These are phyloP conservation scores for Termitomyces eurrhizus DNA, from an alignment of 768 basidiomycete genomes.

Conservation along the genomic window DNA sequence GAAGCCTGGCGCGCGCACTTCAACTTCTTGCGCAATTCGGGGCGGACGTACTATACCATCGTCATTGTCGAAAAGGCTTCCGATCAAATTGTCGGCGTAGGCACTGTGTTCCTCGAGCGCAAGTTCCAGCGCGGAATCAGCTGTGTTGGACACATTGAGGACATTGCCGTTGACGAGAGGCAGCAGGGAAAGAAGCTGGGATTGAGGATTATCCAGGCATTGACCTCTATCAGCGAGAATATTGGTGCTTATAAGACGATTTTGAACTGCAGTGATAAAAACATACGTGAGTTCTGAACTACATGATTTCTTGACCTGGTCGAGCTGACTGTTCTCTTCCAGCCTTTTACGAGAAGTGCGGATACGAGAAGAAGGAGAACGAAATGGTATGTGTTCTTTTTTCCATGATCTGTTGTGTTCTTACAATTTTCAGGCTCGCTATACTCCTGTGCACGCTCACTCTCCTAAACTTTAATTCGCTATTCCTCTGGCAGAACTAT, in stretches of 20 bases:
- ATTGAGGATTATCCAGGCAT: slow-evolving; percentile 77
- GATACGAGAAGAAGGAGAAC: slow-evolving; percentile 86
- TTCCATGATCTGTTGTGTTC: background rate
- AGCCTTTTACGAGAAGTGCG: slow-evolving; percentile 99
- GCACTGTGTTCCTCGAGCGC: slow-evolving; percentile 84
- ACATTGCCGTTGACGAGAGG: slow-evolving; percentile 89
- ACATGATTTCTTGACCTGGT: background rate
- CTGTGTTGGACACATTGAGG: slow-evolving; percentile 95
- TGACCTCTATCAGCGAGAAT: slow-evolving; percentile 79
- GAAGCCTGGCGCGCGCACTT: slow-evolving; percentile 71
- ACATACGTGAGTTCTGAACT: slow-evolving; percentile 70
- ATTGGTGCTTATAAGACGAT: slow-evolving; percentile 95
- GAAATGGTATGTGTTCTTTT: slow-evolving; percentile 70
- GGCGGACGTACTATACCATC: slow-evolving; percentile 75
- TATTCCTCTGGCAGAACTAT: slow-evolving; percentile 3
- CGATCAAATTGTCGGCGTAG: slow-evolving; percentile 81
- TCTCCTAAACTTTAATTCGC: slow-evolving; percentile 32
- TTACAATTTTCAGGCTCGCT: slow-evolving; percentile 47
- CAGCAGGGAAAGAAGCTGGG: slow-evolving; percentile 94
- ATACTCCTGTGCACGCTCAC: slow-evolving; percentile 43
- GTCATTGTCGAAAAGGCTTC: slow-evolving; percentile 75
- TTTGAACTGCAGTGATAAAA: slow-evolving; percentile 87
- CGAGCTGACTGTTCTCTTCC: background rate
- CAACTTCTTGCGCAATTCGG: slow-evolving; percentile 46
- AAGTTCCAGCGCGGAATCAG: slow-evolving; percentile 89